Evolutionary conservation across 495 filamentous ascomycete genomes (phyloP).

Genomic region (Cercophora newfieldiana): DNA sequence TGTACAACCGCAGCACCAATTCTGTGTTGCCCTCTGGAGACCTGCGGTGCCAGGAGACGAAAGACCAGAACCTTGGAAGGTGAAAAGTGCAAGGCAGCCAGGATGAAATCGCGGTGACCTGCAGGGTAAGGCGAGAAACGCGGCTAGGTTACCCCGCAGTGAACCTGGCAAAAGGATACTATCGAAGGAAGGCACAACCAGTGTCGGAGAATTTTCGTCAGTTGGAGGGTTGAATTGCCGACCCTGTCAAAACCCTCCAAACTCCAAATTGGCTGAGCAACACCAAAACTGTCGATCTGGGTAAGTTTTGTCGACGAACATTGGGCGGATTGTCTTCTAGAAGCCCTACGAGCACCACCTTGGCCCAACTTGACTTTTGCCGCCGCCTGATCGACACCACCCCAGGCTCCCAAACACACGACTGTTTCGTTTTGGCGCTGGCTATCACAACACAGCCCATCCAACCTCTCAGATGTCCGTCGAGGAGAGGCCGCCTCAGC

Average conservation of each 20-base stretch:
- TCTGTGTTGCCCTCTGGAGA: too few species aligned
- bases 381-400: slow-evolving; percentile 14
- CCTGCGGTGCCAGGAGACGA: background rate
- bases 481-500: slow-evolving; percentile 60
- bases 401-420: background rate
- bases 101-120: background rate
- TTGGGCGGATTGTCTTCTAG: background rate
- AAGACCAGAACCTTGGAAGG: background rate
- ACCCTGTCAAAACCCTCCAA: background rate
- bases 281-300: background rate
- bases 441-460: background rate
- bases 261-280: background rate
- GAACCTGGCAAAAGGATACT: background rate
- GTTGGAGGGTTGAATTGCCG: background rate
- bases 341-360: background rate
- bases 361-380: background rate
- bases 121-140: background rate
- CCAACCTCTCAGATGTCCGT: slow-evolving; percentile 19
- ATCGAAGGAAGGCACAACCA: background rate
- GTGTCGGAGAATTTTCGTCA: slow-evolving; percentile 19
- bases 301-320: background rate
- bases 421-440: slow-evolving; percentile 1
- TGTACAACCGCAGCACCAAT: background rate
- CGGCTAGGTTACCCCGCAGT: slow-evolving; percentile 1
- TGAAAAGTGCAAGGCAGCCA: background rate